Evolutionary conservation across 2,329 filamentous ascomycete species (phyloP).

Genomic region (Cordyceps tenuipes): DNA sequence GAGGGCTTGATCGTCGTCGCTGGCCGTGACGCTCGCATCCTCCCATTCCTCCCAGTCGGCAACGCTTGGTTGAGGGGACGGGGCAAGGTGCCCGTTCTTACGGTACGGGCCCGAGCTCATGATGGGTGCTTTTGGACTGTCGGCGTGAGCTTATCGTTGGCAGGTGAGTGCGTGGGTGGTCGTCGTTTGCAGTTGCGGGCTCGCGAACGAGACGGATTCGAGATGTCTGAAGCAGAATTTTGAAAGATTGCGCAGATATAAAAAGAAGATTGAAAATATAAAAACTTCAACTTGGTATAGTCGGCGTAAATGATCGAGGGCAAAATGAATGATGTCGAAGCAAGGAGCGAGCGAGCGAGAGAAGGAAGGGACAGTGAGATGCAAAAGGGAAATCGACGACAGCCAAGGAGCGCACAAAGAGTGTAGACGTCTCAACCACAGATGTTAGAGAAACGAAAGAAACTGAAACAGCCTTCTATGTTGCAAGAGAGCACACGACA

Average conservation of each 20-base stretch:
- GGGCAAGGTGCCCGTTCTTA: conserved; percentile 14
- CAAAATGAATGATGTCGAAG: background rate
- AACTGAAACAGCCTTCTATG: background rate
- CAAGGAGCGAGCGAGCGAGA: background rate
- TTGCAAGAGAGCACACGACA: conserved; percentile 6
- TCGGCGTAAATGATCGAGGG: background rate
- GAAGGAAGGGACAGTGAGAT: background rate
- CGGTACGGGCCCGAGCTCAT: conserved; percentile 11
- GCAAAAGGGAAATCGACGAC: background rate
- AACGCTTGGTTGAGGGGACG: conserved; percentile 14
- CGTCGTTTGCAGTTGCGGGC: background rate
- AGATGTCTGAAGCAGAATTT: background rate
- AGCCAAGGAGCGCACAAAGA: conserved; percentile 1
- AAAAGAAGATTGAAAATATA: too few species aligned
- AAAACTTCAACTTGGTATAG: conserved; percentile 7
- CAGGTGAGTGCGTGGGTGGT: too few species aligned
- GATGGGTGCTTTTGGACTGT: background rate
- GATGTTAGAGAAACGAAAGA: background rate
- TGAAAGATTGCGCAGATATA: background rate
- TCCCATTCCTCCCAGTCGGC: conserved; percentile 49
- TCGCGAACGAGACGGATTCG: background rate
- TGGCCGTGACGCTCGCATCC: conserved; percentile 37
- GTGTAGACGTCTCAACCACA: conserved; percentile 4
- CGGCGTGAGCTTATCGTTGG: conserved; percentile 4
- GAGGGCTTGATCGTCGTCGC: conserved; percentile 29